Evolutionary conservation across 208 protist species (phyloP).

Genomic region (Phytomonas sp.): DNA sequence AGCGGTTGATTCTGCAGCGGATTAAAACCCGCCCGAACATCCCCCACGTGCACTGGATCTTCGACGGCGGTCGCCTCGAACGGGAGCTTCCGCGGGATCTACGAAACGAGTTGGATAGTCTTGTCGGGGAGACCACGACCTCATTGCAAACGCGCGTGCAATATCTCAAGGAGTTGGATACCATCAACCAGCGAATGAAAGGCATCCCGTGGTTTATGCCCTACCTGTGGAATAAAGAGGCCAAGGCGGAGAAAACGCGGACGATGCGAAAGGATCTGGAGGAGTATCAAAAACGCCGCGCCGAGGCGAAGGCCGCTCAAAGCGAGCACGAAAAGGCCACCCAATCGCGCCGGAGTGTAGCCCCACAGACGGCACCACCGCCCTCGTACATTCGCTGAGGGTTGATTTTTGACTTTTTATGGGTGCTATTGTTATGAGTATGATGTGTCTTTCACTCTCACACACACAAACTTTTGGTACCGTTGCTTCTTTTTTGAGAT

Average conservation of each 20-base stretch:
- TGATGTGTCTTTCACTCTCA: not conserved
- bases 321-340: constrained; percentile 6
- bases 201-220: constrained; percentile 91
- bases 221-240: constrained; percentile 89
- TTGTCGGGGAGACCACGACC: constrained; percentile 52
- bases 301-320: constrained; percentile 22
- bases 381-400: constrained; percentile 68
- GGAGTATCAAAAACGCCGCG: constrained; percentile 51
- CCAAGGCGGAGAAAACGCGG: constrained; percentile 58
- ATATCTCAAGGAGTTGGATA: constrained; percentile 87
- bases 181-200: constrained; percentile 86
- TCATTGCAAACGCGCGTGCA: constrained; percentile 79
- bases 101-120: constrained; percentile 55
- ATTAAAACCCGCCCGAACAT: constrained; percentile 81
- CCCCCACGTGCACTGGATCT: constrained; percentile 81
- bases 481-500: not conserved
- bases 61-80: constrained; percentile 68
- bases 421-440: not conserved
- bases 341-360: constrained; percentile 28
- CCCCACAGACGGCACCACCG: constrained; percentile 58
- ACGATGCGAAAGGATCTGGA: constrained; percentile 68
- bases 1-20: constrained; percentile 65
- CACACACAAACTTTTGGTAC: too few species aligned
- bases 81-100: constrained; percentile 71
- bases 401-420: not conserved